Percentiles rank a stretch among this genome's conserved stretches.
Evolutionary conservation across 805 yeast species (phyloP).

Genomic region (Nematodospora valgi): DNA sequence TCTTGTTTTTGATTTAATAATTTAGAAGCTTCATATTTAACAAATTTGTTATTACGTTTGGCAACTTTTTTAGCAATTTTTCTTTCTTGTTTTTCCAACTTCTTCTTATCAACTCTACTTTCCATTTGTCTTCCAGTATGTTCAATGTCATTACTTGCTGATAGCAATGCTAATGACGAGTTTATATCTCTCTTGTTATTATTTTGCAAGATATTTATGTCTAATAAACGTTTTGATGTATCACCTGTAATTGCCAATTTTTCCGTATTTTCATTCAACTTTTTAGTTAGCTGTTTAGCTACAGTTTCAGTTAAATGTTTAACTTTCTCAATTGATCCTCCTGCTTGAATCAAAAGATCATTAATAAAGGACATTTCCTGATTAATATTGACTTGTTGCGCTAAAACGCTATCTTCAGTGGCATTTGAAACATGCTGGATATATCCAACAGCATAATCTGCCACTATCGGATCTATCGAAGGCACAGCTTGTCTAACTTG

Average conservation of each 20-base stretch:
- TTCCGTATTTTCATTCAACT: conserved; percentile 64
- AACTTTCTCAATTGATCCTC: conserved; percentile 65
- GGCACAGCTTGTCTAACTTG: conserved; percentile 87
- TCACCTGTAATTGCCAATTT: conserved; percentile 79
- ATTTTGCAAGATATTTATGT: conserved; percentile 65
- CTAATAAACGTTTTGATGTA: conserved; percentile 80
- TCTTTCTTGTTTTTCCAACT: conserved; percentile 94
- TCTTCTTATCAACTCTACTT: conserved; percentile 92
- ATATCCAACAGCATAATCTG: conserved; percentile 90
- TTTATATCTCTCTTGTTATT: conserved; percentile 68
- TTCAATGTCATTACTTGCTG: conserved; percentile 81
- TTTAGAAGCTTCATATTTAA: conserved; percentile 91
- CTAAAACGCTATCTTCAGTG: conserved; percentile 78
- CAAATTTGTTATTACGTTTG: conserved; percentile 79
- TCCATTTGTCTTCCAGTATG: conserved; percentile 91
- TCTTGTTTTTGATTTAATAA: conserved; percentile 61
- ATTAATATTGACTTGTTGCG: conserved; percentile 65
- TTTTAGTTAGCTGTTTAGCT: conserved; percentile 46
- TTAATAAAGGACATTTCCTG: conserved; percentile 67
- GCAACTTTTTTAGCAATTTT: conserved; percentile 97
- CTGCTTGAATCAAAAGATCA: conserved; percentile 71
- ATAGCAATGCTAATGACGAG: conserved; percentile 70
- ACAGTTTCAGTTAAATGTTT: conserved; percentile 45
- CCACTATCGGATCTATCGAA: conserved; percentile 78
- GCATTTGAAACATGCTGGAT: conserved; percentile 75